These are phyloP conservation scores for Pyricularia grisea DNA, from an alignment of 2,329 filamentous ascomycete genomes.

Conservation along the genomic window DNA sequence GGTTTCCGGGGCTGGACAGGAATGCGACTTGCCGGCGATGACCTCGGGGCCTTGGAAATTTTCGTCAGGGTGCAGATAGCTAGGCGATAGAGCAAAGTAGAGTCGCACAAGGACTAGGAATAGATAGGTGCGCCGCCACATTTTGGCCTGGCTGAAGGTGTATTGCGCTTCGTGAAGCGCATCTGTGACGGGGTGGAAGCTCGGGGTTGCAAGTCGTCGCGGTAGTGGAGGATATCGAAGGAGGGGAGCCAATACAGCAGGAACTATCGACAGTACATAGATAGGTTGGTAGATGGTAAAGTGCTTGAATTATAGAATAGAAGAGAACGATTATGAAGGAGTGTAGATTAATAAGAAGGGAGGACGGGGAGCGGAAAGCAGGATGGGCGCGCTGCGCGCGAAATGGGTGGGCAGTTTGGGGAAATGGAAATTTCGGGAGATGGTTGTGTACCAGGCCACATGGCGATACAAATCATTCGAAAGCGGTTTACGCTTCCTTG, in stretches of 20 bases:
- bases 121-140: slow-evolving; percentile 90
- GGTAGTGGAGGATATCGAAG: not conserved
- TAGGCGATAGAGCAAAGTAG: slow-evolving; percentile 89
- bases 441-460: slow-evolving; percentile 8
- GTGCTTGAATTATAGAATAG: not conserved
- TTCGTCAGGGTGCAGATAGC: slow-evolving; percentile 97
- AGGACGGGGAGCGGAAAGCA: slow-evolving; percentile 1
- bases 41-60: slow-evolving; percentile 98
- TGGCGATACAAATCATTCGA: slow-evolving; percentile 6
- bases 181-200: slow-evolving; percentile 3
- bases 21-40: slow-evolving; percentile 65
- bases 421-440: slow-evolving; percentile 5
- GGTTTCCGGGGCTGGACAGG: not conserved
- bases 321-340: not conserved
- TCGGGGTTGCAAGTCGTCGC: not conserved
- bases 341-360: not conserved
- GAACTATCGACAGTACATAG: not conserved
- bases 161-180: slow-evolving; percentile 7
- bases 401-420: not conserved
- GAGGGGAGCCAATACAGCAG: not conserved
- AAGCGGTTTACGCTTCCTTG: not conserved
- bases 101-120: slow-evolving; percentile 77
- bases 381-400: not conserved
- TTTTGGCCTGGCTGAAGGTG: slow-evolving; percentile 28
- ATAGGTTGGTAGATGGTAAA: not conserved